Conservation (phyloP, 2,329 filamentous ascomycete species). For the Cryphonectria japonica region DNA sequence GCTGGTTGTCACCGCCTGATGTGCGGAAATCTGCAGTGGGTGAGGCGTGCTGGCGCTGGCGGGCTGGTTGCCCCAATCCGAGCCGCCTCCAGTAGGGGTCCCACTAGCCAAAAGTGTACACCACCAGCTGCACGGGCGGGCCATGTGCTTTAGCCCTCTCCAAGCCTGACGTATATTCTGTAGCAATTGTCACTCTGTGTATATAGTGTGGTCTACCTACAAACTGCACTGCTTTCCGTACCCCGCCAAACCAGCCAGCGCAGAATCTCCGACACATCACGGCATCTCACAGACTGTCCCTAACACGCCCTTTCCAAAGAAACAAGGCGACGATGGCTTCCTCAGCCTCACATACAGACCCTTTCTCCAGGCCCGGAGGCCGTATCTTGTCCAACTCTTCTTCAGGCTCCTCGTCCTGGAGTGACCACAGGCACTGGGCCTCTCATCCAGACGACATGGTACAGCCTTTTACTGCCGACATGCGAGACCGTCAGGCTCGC, state of each 20-base stretch:
- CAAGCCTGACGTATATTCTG: background rate
- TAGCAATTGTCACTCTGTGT: background rate
- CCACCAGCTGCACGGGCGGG: background rate
- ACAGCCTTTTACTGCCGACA: conserved; percentile 48
- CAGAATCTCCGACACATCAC: too few species aligned
- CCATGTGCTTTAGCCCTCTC: background rate
- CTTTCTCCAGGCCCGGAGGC: conserved; percentile 23
- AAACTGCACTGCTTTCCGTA: conserved; percentile 3
- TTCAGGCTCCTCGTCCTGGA: conserved; percentile 35
- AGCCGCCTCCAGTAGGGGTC: background rate
- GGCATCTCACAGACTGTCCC: background rate
- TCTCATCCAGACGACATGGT: conserved; percentile 25
- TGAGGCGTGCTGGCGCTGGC: background rate
- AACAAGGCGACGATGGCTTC: conserved; percentile 9
- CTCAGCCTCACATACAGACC: conserved; percentile 22
- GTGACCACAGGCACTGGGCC: conserved; percentile 41
- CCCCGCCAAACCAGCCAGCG: background rate
- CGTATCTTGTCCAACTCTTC: conserved; percentile 19
- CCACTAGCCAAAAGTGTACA: background rate
- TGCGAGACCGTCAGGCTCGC: conserved; percentile 63
- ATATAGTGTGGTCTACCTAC: background rate
- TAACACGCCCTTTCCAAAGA: background rate
- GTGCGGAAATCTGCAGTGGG: background rate
- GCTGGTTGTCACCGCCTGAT: background rate
- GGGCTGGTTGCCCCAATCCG: conserved; percentile 10